These are phyloP conservation scores for Fusarium chuoi DNA, from an alignment of 2,329 filamentous ascomycete genomes.

Conservation along the genomic window DNA sequence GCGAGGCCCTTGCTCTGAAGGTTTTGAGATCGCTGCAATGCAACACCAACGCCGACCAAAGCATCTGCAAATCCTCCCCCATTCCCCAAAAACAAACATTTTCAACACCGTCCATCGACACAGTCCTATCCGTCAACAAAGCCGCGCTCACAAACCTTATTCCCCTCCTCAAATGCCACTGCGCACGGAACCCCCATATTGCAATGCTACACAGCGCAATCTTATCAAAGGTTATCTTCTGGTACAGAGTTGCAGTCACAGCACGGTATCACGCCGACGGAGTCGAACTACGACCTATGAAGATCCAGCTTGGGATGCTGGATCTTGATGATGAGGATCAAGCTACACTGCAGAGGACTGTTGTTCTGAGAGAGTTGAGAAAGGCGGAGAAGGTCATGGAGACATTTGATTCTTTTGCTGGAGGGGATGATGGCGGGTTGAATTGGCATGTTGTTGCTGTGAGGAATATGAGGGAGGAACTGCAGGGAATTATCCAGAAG, in stretches of 20 bases:
- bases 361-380: slow-evolving; percentile 7
- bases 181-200: slow-evolving; percentile 6
- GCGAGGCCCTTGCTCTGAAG: slow-evolving; percentile 13
- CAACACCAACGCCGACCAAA: not conserved
- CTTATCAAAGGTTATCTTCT: slow-evolving; percentile 24
- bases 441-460: slow-evolving; percentile 16
- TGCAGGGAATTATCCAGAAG: slow-evolving; percentile 19
- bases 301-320: slow-evolving; percentile 20
- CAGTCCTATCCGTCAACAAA: slow-evolving; percentile 22
- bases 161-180: slow-evolving; percentile 15
- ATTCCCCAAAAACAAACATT: not conserved
- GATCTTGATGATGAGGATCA: slow-evolving; percentile 30
- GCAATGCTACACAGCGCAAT: slow-evolving; percentile 25
- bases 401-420: slow-evolving; percentile 10
- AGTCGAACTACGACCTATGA: slow-evolving; percentile 1
- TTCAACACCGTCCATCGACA: slow-evolving; percentile 19
- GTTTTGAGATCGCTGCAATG: slow-evolving; percentile 17
- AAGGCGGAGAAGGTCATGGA: slow-evolving; percentile 22
- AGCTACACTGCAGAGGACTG: slow-evolving; percentile 2
- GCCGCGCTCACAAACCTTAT: slow-evolving; percentile 3
- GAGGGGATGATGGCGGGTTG: not conserved
- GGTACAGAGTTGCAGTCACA: slow-evolving; percentile 17
- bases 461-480: slow-evolving; percentile 16
- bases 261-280: not conserved
- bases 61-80: not conserved